Base-by-base conservation (phyloP, 23 red algal genomes). In the Gracilariopsis chorda region DNA sequence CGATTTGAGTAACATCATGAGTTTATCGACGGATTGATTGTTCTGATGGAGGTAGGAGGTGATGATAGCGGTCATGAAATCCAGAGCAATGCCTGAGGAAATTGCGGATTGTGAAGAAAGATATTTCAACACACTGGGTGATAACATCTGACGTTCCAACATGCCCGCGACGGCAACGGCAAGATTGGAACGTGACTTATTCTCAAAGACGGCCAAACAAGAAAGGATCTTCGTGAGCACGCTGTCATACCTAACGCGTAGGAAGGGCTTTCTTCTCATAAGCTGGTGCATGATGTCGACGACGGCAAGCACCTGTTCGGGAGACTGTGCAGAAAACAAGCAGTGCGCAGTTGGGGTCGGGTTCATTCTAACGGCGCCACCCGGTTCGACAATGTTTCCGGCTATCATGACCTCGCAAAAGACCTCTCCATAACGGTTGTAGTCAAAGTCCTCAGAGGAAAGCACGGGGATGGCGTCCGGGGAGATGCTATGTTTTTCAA, bases 321-420 rank as follows among this genome's bases (percentile, higher is more conserved):
- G 32, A 32, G 48, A 32, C 7, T 83, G 59, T 9, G 83, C 71
- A 25, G 58, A 47, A 42, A 95, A 95, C 1, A 95, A 55, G 51
- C 93, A 95, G 36, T 83, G 79, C 36, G 65, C 58, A 7, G 86
- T 90, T 17, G 80, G 86, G 4, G 76, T 13, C 9, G 93, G 93
- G 55, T 80, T 77, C 23, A 41, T 53, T 13, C 87, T 77, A n/a
- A 95, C 59, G 16, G 83, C 74, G 36, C 93, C 93, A 28, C 93
- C 93, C 32, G 93, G 93, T 86, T 91, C 87, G 1, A 95, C 93
- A 51, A 95, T 95, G 75, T 95, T 95, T 37, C 93, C 93, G 2
- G 93, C 93, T 20, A 95, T 51, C 76, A 95, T 95, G 34, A 89
- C 79, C 34, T 95, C 93, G 67, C 80, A 87, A 72, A 95, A 95